Percentiles rank a stretch among this genome's conserved stretches.
phyloP scores from a whole-genome alignment of 75 land plant species.

The Ceratopteris richardii region DNA sequence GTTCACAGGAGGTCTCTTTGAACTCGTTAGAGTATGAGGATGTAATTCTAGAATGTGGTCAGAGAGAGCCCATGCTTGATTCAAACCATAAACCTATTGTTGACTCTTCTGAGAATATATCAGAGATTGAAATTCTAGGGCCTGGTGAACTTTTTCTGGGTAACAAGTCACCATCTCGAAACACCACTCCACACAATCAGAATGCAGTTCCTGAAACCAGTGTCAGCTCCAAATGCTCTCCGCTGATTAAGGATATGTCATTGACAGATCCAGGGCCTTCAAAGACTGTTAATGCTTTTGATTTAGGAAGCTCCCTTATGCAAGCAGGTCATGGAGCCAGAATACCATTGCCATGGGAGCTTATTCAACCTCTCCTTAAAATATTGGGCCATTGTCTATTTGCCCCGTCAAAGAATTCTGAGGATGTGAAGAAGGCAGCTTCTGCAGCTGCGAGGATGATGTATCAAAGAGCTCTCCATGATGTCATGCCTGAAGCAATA shows the following conservation, averaged over 20 bases:
- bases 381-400: slow-evolving; percentile 88
- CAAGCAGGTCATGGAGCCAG: slow-evolving; percentile 21
- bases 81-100: background rate
- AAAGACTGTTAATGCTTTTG: background rate
- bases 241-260: background rate
- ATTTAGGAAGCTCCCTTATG: background rate
- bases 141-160: slow-evolving; percentile 1
- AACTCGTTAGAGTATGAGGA: background rate
- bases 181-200: background rate
- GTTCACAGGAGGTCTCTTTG: background rate
- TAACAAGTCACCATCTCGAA: background rate
- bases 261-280: too few relatives aligned
- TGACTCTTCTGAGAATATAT: background rate
- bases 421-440: slow-evolving; percentile 66
- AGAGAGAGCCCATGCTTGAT: background rate
- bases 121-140: slow-evolving; percentile 1
- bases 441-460: slow-evolving; percentile 45
- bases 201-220: background rate
- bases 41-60: background rate
- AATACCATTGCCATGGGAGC: slow-evolving; percentile 81
- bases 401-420: slow-evolving; percentile 43
- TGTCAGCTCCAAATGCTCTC: background rate
- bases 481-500: slow-evolving; percentile 83
- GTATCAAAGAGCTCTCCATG: slow-evolving; percentile 79
- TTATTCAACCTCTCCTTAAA: slow-evolving; percentile 74